phyloP scores from a whole-genome alignment of 805 yeast genomes.

The Saccharomycopsis lassenensis region DNA sequence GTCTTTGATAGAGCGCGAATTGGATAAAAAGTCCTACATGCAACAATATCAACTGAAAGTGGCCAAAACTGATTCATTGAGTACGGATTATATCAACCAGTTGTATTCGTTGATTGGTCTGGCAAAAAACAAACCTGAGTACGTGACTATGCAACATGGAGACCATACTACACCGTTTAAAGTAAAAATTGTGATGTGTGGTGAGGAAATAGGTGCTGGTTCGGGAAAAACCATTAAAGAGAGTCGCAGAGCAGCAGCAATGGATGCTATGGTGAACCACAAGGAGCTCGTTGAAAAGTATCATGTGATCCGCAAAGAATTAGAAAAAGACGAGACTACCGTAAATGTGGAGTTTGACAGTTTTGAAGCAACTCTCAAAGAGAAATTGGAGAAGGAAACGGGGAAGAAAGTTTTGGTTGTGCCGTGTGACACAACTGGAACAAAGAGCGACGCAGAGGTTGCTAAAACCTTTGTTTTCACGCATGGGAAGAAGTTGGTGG shows the following conservation, averaged over 20 bases:
- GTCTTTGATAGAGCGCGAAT: slow-evolving; percentile 2
- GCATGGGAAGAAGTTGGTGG: too few species aligned
- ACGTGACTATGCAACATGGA: slow-evolving; percentile 1
- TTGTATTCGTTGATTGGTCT: slow-evolving; percentile 15
- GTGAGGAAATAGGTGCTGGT: slow-evolving; percentile 43
- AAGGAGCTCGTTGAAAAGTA: slow-evolving; percentile 8
- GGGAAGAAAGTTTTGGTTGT: too few species aligned
- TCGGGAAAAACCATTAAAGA: slow-evolving; percentile 55
- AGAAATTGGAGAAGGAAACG: too few species aligned
- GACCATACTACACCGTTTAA: not conserved
- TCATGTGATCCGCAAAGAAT: not conserved
- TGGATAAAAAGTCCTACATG: not conserved
- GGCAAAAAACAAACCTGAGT: slow-evolving; percentile 13
- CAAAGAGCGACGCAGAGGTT: too few species aligned
- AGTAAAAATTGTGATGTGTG: slow-evolving; percentile 3
- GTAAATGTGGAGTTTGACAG: too few species aligned
- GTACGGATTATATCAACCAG: slow-evolving; percentile 5
- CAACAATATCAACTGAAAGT: not conserved
- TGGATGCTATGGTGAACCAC: slow-evolving; percentile 52
- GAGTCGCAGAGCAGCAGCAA: slow-evolving; percentile 83
- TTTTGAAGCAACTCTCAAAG: too few species aligned
- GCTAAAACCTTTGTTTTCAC: too few species aligned
- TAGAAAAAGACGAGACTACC: not conserved
- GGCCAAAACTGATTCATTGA: not conserved
- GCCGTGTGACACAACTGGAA: too few species aligned